Evolutionary conservation across 1,139 yeast species (phyloP).

Genomic region (Suhomyces taliae): DNA sequence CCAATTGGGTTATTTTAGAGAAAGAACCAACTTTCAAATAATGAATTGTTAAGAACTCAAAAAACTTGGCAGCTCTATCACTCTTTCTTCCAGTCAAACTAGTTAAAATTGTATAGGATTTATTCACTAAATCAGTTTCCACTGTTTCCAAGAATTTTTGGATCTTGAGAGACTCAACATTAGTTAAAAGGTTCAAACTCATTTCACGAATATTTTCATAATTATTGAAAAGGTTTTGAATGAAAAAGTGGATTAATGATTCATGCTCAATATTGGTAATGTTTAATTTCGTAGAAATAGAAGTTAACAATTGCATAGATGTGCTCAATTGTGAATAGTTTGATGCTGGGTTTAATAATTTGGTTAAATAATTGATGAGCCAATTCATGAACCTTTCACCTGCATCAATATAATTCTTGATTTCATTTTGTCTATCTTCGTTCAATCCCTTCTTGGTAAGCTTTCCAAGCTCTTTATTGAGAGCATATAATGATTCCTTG

Average conservation of each 20-base stretch:
- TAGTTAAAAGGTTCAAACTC: constrained; percentile 49
- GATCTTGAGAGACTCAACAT: constrained; percentile 25
- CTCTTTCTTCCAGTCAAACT: constrained; percentile 70
- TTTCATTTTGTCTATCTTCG: constrained; percentile 7
- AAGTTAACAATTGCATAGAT: constrained; percentile 49
- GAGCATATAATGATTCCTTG: constrained; percentile 63
- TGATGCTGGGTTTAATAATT: constrained; percentile 60
- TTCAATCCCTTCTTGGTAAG: constrained; percentile 2
- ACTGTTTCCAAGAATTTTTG: constrained; percentile 1
- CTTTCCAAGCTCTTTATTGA: constrained; percentile 48
- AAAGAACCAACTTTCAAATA: constrained; percentile 15
- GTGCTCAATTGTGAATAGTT: constrained; percentile 63
- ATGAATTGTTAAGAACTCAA: constrained; percentile 48
- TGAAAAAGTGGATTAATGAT: constrained; percentile 43
- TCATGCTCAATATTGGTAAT: constrained; percentile 35
- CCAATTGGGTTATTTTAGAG: constrained; percentile 20
- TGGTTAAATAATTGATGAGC: constrained; percentile 40
- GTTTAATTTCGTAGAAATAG: constrained; percentile 24
- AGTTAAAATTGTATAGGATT: constrained; percentile 11
- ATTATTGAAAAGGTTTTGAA: constrained; percentile 65
- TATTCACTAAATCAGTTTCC: constrained; percentile 5
- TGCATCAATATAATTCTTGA: constrained; percentile 19
- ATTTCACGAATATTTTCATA: constrained; percentile 71
- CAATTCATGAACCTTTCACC: constrained; percentile 43
- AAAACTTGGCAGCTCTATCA: constrained; percentile 77